phyloP scores from a whole-genome alignment of 306 rosid genomes.

The Gillenia trifoliata region DNA sequence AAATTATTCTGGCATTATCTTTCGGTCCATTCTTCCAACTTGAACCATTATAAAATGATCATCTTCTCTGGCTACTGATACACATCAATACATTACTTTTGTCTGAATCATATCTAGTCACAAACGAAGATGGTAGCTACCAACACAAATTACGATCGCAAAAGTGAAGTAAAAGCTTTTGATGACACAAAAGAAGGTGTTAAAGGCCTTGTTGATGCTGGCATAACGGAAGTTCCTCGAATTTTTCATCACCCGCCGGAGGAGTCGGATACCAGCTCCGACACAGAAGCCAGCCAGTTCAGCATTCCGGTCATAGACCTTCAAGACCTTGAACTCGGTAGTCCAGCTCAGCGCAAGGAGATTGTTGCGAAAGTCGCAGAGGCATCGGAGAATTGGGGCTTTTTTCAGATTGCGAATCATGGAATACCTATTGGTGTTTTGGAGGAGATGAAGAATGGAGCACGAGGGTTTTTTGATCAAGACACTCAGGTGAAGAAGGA shows the following conservation, averaged over 20 bases:
- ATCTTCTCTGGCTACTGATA: too few relatives aligned
- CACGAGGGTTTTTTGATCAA: slow-evolving; percentile 33
- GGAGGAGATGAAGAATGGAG: slow-evolving; percentile 32
- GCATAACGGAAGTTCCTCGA: slow-evolving; percentile 40
- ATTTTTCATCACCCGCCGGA: slow-evolving; percentile 24
- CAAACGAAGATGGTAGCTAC: not conserved
- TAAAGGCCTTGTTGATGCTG: slow-evolving; percentile 65
- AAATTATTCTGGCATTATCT: too few relatives aligned
- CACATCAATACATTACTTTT: too few relatives aligned
- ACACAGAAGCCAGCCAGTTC: not conserved
- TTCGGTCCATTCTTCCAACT: too few relatives aligned
- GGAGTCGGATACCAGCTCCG: not conserved
- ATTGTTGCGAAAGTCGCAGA: slow-evolving; percentile 22
- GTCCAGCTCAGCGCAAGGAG: slow-evolving; percentile 5
- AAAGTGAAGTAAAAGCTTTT: slow-evolving; percentile 30
- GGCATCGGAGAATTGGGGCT: slow-evolving; percentile 40
- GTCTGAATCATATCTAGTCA: too few relatives aligned
- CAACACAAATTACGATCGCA: slow-evolving; percentile 20
- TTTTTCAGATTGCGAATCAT: slow-evolving; percentile 42
- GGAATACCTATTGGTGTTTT: slow-evolving; percentile 31
- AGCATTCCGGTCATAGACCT: slow-evolving; percentile 35
- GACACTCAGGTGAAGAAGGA: slow-evolving; percentile 30
- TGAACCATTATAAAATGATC: too few relatives aligned
- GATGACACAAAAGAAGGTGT: slow-evolving; percentile 54
- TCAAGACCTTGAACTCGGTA: slow-evolving; percentile 7